Base-by-base conservation (phyloP, 176 grass and related monocot genomes). In the Aegilops longissima region DNA sequence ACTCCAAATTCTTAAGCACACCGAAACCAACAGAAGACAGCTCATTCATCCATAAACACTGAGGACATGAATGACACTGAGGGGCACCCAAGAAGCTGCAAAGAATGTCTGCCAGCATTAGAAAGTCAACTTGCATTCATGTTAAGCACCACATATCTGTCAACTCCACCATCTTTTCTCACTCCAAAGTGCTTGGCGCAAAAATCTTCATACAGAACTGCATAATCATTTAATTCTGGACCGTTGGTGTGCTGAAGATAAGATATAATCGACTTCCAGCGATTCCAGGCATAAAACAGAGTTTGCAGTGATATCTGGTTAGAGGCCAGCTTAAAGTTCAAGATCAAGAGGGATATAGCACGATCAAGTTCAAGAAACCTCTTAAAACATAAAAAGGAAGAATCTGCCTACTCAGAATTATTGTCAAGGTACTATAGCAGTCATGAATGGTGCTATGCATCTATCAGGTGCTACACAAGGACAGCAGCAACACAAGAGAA, bases 101-200 rank as follows among this genome's bases (percentile, higher is more conserved):
- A 51, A 2, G 47, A 81, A 73, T 3, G 23, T 89, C 74, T 88
- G 16, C 66, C 84, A 45, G 10, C 16, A 64, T 73, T 81, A 33
- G 81, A 54, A 61, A 91, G 58, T 93, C 95, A 97, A 25, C 76
- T 76, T 12, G 93, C 88, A 36, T 92, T 89, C 56, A 76, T 76
- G 47, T 88, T 92, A 84, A 95, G 82, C 25, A 95, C 27, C 9
- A 76, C 16, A 83, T 88, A 95, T 31, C 30, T 31, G 7, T 23
- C 31, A 8, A 33, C 13, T 90, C 14, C 47, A 16, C 47, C 47
- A 51, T 51, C 47, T 16, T 51, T 2, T 16, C 47, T 16, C 13
- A 51, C 61, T 39, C 93, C 91, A 30, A 95, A 93, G 67, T 93
- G 95, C 38, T 92, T 88, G 35, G 66, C 25, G 38, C 80, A 92